phyloP scores from a whole-genome alignment of 768 basidiomycete genomes.

The Pleurotus djamor region DNA sequence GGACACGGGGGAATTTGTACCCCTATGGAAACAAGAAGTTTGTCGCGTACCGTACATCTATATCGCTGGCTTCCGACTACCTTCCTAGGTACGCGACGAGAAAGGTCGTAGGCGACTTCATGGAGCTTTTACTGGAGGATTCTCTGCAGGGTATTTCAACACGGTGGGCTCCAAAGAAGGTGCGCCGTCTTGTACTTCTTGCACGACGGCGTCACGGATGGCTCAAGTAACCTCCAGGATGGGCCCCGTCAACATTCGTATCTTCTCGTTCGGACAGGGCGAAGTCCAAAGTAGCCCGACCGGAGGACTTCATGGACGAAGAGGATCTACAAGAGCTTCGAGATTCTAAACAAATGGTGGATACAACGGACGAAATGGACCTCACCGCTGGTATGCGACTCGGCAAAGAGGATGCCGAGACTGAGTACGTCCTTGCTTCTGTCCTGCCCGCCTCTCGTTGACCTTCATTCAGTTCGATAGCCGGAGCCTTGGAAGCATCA shows the following conservation, averaged over 20 bases:
- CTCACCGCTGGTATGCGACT: constrained; percentile 49
- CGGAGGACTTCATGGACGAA: constrained; percentile 99
- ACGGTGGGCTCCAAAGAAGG: constrained; percentile 96
- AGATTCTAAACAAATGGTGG: constrained; percentile 72
- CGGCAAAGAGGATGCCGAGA: constrained; percentile 39
- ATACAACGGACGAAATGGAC: constrained; percentile 80
- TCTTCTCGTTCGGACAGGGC: constrained; percentile 82
- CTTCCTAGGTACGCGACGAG: constrained; percentile 80
- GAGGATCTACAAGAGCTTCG: constrained; percentile 87
- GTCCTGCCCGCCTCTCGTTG: neutral
- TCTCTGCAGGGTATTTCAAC: constrained; percentile 97
- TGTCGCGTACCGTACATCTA: constrained; percentile 15
- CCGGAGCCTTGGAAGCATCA: constrained; percentile 58
- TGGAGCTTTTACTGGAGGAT: constrained; percentile 98
- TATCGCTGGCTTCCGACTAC: constrained; percentile 1
- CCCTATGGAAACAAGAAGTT: constrained; percentile 97
- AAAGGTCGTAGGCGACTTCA: constrained; percentile 91
- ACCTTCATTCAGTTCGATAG: constrained; percentile 24
- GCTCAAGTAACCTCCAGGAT: constrained; percentile 56
- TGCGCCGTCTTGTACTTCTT: constrained; percentile 20
- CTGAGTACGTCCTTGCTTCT: constrained; percentile 45
- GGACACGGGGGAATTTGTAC: constrained; percentile 93
- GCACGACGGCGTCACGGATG: neutral
- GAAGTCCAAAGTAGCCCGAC: constrained; percentile 56
- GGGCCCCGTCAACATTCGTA: constrained; percentile 90